These are phyloP conservation scores for Neurospora terricola DNA, from an alignment of 495 filamentous ascomycete genomes.

Conservation along the genomic window DNA sequence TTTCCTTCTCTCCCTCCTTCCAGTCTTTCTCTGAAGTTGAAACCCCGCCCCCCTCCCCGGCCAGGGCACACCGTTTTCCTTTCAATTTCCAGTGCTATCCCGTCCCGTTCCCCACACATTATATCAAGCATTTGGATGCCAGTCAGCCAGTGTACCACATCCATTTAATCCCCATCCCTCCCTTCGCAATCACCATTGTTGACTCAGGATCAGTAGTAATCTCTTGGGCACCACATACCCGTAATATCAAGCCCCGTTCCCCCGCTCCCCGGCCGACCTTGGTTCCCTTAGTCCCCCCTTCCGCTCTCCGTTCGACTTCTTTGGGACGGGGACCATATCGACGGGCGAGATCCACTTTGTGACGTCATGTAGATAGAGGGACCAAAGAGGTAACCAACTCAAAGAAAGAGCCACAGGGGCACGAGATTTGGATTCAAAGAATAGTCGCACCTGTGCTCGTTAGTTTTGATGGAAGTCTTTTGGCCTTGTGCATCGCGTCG, in stretches of 20 bases:
- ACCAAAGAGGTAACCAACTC: background rate
- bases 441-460: background rate
- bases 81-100: background rate
- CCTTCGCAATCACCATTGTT: background rate
- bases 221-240: background rate
- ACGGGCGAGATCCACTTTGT: background rate
- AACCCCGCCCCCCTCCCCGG: too few species aligned
- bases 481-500: background rate
- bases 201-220: background rate
- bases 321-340: background rate
- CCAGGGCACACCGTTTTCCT: background rate
- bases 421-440: background rate
- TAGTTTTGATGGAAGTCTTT: background rate
- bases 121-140: background rate
- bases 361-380: background rate
- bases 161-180: background rate
- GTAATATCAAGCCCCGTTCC: background rate
- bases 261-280: background rate
- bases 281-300: background rate
- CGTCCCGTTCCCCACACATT: too few species aligned
- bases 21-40: background rate
- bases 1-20: background rate
- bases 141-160: background rate
- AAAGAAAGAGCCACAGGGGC: background rate
- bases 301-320: background rate